Base-by-base conservation (phyloP, 805 yeast genomes). In the Candida ulmi region DNA sequence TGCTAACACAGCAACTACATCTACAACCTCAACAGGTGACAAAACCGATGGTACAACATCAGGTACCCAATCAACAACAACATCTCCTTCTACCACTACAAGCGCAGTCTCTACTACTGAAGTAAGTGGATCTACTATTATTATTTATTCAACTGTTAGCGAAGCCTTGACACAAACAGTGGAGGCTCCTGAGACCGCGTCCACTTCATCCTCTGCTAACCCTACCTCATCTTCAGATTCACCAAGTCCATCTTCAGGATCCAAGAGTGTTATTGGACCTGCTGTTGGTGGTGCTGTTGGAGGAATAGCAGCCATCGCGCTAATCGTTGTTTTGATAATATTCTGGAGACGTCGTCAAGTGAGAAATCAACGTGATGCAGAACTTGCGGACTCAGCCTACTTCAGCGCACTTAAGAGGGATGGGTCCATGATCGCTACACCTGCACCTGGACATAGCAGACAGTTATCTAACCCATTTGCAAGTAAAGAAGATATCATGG, bases 271-370 rank as follows among this genome's bases (percentile, higher is more conserved):
- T 50, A 60, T 62, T 44, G 83, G 83, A 3, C 80, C 82, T 17
- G 77, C 76, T 26, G 81, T 77, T 8, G 83, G 83, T 36, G 79
- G 80, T 37, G 82, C 74, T 3, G 75, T 72, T 12, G 83, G 83
- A 17, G 78, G 75, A 18, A 61, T 76, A 12, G 72, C 57, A 13
- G 78, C 76, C 21, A 58, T 75, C 1, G 64, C 64, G 4, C 57
- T 61, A 2, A 41, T 74, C 5, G 73, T 68, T 1, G 62, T 65
- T 2, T 49, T 68, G 2, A 52, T 71, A 21, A 38, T 71, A 36
- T 59, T 69, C 33, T 50, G 63, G 36, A 58, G 68, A 36, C 65
- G 69, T 44, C 62, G 62, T 31, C 48, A 56, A 48, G 56, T n/a
- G n/a, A 50, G 55, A 52, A 41, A 44, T 51, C 28, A n/a, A 53